These are phyloP conservation scores for Cantharellus anzutake DNA, from an alignment of 768 basidiomycete genomes.

Conservation along the genomic window DNA sequence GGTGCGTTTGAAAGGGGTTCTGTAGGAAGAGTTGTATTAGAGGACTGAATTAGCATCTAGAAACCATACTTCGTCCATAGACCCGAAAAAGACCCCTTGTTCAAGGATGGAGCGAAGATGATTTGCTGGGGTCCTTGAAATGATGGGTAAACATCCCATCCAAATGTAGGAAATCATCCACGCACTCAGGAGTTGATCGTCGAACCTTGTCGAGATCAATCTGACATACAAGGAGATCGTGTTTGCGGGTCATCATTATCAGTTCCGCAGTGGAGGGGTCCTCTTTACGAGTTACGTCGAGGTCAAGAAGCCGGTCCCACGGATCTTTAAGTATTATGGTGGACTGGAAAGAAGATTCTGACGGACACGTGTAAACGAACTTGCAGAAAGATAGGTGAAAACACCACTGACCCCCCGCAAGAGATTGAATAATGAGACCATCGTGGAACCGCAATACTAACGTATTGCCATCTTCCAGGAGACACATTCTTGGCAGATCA, in stretches of 20 bases:
- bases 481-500: constrained; percentile 2
- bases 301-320: constrained; percentile 4
- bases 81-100: constrained; percentile 10
- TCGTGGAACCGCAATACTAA: constrained; percentile 5
- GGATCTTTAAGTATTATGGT: constrained; percentile 5
- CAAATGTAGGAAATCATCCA: not conserved
- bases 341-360: constrained; percentile 6
- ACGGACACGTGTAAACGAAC: not conserved
- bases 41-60: not conserved
- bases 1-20: constrained; percentile 8
- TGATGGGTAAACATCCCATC: not conserved
- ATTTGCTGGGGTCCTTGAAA: constrained; percentile 6
- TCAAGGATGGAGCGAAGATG: constrained; percentile 7
- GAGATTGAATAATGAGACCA: constrained; percentile 3
- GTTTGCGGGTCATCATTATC: not conserved
- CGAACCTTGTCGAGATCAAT: constrained; percentile 4
- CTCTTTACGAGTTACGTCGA: not conserved
- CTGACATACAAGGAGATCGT: constrained; percentile 4
- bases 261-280: not conserved
- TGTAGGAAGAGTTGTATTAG: not conserved
- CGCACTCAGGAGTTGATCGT: constrained; percentile 6
- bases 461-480: constrained; percentile 4
- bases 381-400: not conserved
- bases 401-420: constrained; percentile 1
- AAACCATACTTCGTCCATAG: constrained; percentile 2